Conservation (phyloP, 1,284 basidiomycete genomes). For the Ganoderma resinaceum region DNA sequence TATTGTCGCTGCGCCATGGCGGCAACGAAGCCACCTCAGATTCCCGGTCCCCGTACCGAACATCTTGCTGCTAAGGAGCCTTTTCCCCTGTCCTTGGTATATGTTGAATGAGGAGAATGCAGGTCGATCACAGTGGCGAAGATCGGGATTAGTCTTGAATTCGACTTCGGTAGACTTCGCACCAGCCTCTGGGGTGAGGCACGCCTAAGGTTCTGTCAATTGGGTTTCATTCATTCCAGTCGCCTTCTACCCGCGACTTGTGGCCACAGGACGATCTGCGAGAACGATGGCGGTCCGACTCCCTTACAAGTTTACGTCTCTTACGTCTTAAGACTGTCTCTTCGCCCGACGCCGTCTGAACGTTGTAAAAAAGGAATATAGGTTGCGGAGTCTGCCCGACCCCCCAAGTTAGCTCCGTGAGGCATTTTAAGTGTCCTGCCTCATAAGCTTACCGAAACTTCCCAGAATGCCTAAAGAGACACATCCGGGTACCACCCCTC, state of each 20-base stretch:
- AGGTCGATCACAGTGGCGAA: background rate
- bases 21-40: background rate
- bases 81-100: background rate
- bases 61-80: background rate
- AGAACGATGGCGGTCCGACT: background rate
- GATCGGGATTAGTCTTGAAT: slow-evolving; percentile 1
- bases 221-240: background rate
- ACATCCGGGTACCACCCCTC: background rate
- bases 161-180: background rate
- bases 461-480: background rate
- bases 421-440: background rate
- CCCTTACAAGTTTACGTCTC: background rate
- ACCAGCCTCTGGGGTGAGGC: background rate
- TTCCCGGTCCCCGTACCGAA: background rate
- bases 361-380: background rate
- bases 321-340: background rate
- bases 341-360: background rate
- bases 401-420: background rate
- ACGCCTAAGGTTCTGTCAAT: background rate
- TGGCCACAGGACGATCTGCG: background rate
- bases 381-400: background rate
- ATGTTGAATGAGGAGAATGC: background rate
- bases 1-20: background rate
- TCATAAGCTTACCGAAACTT: slow-evolving; percentile 1
- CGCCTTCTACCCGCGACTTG: background rate